These are phyloP conservation scores for Paspalum vaginatum DNA, from an alignment of 176 grass and related monocot species.

Conservation along the genomic window DNA sequence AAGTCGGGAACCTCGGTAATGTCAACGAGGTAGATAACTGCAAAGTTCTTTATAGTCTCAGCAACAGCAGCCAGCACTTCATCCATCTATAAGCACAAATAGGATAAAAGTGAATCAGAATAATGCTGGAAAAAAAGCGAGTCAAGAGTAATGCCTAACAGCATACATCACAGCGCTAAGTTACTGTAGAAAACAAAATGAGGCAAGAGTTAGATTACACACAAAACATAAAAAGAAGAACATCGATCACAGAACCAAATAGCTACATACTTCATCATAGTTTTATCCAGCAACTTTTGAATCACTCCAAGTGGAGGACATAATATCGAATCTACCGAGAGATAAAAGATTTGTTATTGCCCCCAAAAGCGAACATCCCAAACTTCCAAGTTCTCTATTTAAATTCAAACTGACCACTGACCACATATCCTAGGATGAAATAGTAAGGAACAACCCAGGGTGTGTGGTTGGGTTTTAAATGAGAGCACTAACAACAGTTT, in stretches of 20 bases:
- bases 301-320: background rate
- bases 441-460: background rate
- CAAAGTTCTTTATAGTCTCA: conserved; percentile 95
- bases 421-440: background rate
- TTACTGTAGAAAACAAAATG: conserved; percentile 6
- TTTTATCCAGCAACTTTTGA: background rate
- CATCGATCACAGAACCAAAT: background rate
- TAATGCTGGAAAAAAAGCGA: background rate
- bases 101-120: conserved; percentile 6
- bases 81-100: conserved; percentile 83
- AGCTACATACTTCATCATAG: background rate
- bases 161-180: background rate
- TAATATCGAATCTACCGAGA: background rate
- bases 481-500: background rate
- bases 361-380: background rate
- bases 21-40: conserved; percentile 80
- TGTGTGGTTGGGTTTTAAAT: background rate
- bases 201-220: background rate
- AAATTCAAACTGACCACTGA: background rate
- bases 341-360: background rate
- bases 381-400: background rate
- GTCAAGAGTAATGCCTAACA: background rate
- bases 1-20: conserved; percentile 89
- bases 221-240: background rate
- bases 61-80: conserved; percentile 74